phyloP scores from a whole-genome alignment of 306 rosid genomes.

The Corylus americana region DNA sequence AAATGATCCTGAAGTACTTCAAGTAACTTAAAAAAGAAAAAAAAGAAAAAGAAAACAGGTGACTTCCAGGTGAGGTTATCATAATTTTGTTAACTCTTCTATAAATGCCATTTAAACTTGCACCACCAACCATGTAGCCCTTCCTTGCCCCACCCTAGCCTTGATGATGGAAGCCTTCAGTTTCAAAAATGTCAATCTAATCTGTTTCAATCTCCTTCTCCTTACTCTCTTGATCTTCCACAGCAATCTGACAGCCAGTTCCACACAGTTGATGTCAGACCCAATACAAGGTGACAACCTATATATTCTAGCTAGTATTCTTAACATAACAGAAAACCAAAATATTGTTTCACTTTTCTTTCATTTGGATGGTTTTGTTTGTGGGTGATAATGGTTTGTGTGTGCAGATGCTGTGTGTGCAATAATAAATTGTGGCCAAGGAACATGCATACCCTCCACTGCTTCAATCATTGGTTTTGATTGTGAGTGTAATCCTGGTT shows the following conservation, averaged over 20 bases:
- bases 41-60: not conserved
- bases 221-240: conserved; percentile 9
- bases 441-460: conserved; percentile 39
- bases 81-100: not conserved
- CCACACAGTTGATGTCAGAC: conserved; percentile 16
- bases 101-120: not conserved
- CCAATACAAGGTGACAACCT: conserved; percentile 17
- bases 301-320: too few relatives aligned
- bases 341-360: too few relatives aligned
- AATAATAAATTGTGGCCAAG: conserved; percentile 37
- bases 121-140: not conserved
- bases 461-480: conserved; percentile 36
- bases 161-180: conserved; percentile 14
- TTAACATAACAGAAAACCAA: too few relatives aligned
- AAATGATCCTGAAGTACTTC: not conserved
- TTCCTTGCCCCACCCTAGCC: not conserved
- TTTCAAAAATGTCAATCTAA: not conserved
- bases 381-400: not conserved
- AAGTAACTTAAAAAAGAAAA: not conserved
- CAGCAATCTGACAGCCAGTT: not conserved
- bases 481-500: conserved; percentile 41
- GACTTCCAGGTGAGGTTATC: not conserved
- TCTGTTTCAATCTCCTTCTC: conserved; percentile 25
- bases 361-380: not conserved
- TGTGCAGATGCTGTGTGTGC: conserved; percentile 21